Percentiles rank a stretch among this genome's conserved stretches.
Conservation (phyloP, 306 rosid genomes). For the Vigna reflexopilosa region DNA sequence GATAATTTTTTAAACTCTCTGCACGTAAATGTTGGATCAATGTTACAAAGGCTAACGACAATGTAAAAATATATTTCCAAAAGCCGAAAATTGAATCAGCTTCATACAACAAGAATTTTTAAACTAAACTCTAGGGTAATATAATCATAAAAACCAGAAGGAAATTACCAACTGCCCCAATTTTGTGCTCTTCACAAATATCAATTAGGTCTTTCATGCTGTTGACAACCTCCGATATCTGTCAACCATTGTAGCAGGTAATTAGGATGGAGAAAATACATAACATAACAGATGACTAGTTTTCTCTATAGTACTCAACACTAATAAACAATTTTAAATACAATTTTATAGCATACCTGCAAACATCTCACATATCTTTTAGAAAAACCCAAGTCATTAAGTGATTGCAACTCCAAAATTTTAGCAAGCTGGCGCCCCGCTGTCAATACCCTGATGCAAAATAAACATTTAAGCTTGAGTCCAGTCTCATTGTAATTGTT, state of each 20-base stretch:
- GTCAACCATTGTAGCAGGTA: slow-evolving; percentile 43
- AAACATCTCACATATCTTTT: slow-evolving; percentile 95
- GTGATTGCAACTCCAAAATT: slow-evolving; percentile 80
- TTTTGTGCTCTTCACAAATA: slow-evolving; percentile 69
- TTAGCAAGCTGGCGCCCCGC: slow-evolving; percentile 95
- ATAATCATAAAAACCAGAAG: background rate
- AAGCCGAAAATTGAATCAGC: background rate
- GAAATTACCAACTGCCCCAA: slow-evolving; percentile 77
- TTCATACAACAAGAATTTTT: background rate
- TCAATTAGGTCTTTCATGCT: slow-evolving; percentile 89
- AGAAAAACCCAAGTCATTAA: slow-evolving; percentile 90
- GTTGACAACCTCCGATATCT: slow-evolving; percentile 91
- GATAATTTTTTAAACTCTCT: slow-evolving; percentile 92
- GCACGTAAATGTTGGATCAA: slow-evolving; percentile 36
- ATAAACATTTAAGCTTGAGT: slow-evolving; percentile 27
- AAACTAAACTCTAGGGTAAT: too few relatives aligned
- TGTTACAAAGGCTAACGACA: slow-evolving; percentile 15
- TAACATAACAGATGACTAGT: background rate
- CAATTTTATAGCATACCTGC: slow-evolving; percentile 65
- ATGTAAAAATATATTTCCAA: background rate
- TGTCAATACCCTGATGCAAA: slow-evolving; percentile 70
- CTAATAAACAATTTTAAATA: background rate
- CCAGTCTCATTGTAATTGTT: slow-evolving; percentile 3
- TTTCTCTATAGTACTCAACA: slow-evolving; percentile 4
- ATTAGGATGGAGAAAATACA: background rate